Base-by-base conservation (phyloP, 495 filamentous ascomycete species). In the Chaetomium fimeti region DNA sequence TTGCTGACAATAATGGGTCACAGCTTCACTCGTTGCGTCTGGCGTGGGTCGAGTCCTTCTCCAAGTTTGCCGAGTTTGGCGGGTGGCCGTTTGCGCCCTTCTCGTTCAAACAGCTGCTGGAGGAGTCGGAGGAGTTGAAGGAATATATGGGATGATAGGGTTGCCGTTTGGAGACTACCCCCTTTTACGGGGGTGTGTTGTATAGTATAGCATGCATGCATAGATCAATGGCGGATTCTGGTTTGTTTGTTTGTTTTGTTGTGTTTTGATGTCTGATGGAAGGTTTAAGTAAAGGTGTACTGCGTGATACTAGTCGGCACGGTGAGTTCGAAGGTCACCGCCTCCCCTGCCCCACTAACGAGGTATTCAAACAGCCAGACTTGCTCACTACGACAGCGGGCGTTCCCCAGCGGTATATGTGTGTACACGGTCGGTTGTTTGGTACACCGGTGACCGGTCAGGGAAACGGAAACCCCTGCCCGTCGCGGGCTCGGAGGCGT, bases 21-120 rank as follows among this genome's bases (percentile, higher is more conserved):
- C 29, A 79, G 78, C 84, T 97, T 80, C 95, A 98, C 77, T 92
- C 89, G 64, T 82, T 99, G 68, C 86, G 94, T 81, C 84, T 99
- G 63, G 95, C 97, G 72, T 99, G 94, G 94, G 94, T 99, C 63
- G 94, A 99, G 76, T 92, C 94, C n/a, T 97, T 98, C 87, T 94
- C 91, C 79, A 98, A 98, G 79, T 96, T 97, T 81, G 97, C 97
- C 80, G 89, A 97, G 74, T 96, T 96, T 66, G 92, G 92, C 60
- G 94, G 94, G 49, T 83, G 94, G 73, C 81, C 92, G 43, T 98
- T 99, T 78, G 81, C 89, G 69, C 94, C 94, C 11, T 98, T 98
- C 76, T 92, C 89, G 71, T 98, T 98, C 74, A 87, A 88, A 79
- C 81, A 85, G 22, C 76, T 97, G 66, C 76, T 98, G 62, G 94